Base-by-base conservation (phyloP, 495 filamentous ascomycete species). In the Cercophora newfieldiana region DNA sequence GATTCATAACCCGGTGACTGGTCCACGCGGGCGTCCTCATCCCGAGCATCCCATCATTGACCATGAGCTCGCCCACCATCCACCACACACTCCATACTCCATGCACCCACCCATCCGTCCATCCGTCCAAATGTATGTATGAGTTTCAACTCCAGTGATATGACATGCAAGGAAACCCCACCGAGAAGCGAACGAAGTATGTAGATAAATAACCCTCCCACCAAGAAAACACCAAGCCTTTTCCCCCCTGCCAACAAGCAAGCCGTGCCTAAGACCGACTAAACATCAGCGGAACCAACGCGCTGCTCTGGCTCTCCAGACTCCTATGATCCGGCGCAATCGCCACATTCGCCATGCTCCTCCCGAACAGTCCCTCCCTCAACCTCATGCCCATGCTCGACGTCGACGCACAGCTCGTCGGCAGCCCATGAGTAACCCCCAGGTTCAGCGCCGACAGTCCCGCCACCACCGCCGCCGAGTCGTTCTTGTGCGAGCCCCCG, bases 251-350 rank as follows among this genome's bases (percentile, higher is more conserved):
- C 21, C 21, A 7, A 61, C 26, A 50, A 50, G 47, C 48, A 57
- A 68, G 37, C 25, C 28, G 26, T 51, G 30, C 47, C 37, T 49
- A 73, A 26, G 71, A 70, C 63, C 82, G 77, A 74, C 79, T 83
- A 63, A 84, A 83, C 69, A 85, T 79, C 61, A 85, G 73, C 66
- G 83, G 83, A 58, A 84, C 83, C 67, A 80, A 51, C 28, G 72
- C 74, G 53, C 56, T 68, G 30, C 77, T 79, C 70, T 78, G 70
- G 47, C 73, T 72, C 19, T 77, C 79, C 69, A 82, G 66, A 54
- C 78, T 77, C 58, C 75, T 64, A 44, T 77, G 72, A 53, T 80
- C 73, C 31, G 71, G 65, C 21, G 59, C 61, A 29, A 26, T 21
- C 26, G 26, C 58, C 22, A 74, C 71, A n/a, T 66, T 71, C 6